Evolutionary conservation across 495 filamentous ascomycete species (phyloP).

Genomic region (Talaromyces liani): DNA sequence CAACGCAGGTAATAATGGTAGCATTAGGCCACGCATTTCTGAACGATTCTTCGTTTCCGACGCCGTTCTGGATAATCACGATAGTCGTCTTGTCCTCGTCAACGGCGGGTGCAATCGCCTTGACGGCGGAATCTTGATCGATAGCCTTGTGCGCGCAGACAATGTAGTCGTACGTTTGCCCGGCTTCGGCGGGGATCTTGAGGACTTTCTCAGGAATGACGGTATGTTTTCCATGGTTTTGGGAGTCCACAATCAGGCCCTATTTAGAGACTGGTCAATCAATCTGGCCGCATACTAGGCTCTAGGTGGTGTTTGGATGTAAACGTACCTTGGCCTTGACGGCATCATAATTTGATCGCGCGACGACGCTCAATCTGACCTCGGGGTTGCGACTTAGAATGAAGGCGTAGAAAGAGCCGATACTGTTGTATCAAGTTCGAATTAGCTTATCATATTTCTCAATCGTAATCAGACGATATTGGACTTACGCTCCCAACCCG

Average conservation of each 20-base stretch:
- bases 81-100: slow-evolving; percentile 13
- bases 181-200: slow-evolving; percentile 30
- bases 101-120: slow-evolving; percentile 31
- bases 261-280: slow-evolving; percentile 3
- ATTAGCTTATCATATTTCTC: not conserved
- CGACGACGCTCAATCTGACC: slow-evolving; percentile 42
- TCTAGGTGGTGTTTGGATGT: not conserved
- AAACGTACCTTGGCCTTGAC: slow-evolving; percentile 30
- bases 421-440: slow-evolving; percentile 13
- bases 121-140: slow-evolving; percentile 27
- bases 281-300: not conserved
- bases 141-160: slow-evolving; percentile 47
- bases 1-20: slow-evolving; percentile 26
- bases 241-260: slow-evolving; percentile 39
- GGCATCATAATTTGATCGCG: slow-evolving; percentile 44
- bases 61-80: slow-evolving; percentile 31
- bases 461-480: not conserved
- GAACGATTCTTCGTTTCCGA: slow-evolving; percentile 30
- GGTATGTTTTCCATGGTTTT: slow-evolving; percentile 38
- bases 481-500: slow-evolving; percentile 30
- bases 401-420: slow-evolving; percentile 42
- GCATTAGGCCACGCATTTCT: slow-evolving; percentile 17
- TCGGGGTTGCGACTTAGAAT: slow-evolving; percentile 31
- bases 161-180: slow-evolving; percentile 32
- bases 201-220: slow-evolving; percentile 35